Evolutionary conservation across 805 yeast species (phyloP).

Genomic region (Candida xiaguanensis): DNA sequence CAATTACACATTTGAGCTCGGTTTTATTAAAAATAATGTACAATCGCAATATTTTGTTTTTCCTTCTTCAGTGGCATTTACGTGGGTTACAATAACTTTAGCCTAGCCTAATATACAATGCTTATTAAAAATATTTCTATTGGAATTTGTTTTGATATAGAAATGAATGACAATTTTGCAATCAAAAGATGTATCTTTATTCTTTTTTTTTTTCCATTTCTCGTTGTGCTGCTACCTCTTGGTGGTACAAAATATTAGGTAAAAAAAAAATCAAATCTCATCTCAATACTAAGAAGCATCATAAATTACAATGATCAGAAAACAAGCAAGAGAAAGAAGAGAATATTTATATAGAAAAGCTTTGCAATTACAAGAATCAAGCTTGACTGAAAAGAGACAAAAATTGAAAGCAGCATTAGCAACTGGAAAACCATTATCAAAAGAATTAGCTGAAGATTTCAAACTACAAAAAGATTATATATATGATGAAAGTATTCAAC

Average conservation of each 20-base stretch:
- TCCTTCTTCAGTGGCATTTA: too few species aligned
- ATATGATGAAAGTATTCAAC: conserved; percentile 70
- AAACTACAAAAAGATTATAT: conserved; percentile 76
- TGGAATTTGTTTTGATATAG: too few species aligned
- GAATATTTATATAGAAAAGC: conserved; percentile 90
- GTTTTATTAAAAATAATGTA: too few species aligned
- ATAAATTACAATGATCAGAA: conserved; percentile 54
- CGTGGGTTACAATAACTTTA: too few species aligned
- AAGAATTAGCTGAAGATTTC: conserved; percentile 85
- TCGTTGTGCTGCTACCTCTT: too few species aligned
- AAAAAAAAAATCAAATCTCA: conserved; percentile 3
- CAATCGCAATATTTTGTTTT: too few species aligned
- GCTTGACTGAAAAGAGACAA: conserved; percentile 80
- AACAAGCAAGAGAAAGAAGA: conserved; percentile 94
- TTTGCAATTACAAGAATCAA: conserved; percentile 84
- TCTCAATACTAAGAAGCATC: not conserved
- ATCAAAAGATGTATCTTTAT: too few species aligned
- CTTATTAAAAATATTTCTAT: too few species aligned
- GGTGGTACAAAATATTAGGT: too few species aligned
- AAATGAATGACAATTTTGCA: too few species aligned
- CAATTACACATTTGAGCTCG: not conserved
- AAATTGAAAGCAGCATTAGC: conserved; percentile 85
- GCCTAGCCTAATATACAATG: too few species aligned
- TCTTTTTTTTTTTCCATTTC: too few species aligned
- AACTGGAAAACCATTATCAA: conserved; percentile 83